Evolutionary conservation across 805 yeast species (phyloP).

Genomic region (Scheffersomyces spartinae): DNA sequence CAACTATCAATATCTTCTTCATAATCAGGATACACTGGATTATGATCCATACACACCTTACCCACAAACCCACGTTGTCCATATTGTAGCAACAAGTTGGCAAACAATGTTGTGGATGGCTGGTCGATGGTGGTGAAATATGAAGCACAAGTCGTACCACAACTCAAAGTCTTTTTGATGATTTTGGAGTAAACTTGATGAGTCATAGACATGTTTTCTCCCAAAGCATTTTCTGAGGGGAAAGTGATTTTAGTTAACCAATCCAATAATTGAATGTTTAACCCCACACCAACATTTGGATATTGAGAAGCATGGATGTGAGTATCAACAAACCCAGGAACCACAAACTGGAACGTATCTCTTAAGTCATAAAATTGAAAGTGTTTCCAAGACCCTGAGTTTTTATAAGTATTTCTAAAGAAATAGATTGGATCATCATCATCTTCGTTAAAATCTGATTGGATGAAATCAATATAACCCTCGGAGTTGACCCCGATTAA

Average conservation of each 20-base stretch:
- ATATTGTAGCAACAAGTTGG: slow-evolving; percentile 47
- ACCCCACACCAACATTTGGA: slow-evolving; percentile 76
- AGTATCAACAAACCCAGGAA: slow-evolving; percentile 77
- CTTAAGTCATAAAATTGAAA: slow-evolving; percentile 15
- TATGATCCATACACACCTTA: slow-evolving; percentile 85
- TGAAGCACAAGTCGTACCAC: slow-evolving; percentile 89
- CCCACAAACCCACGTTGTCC: slow-evolving; percentile 92
- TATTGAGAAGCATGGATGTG: slow-evolving; percentile 82
- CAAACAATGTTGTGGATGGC: slow-evolving; percentile 63
- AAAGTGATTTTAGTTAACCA: slow-evolving; percentile 87
- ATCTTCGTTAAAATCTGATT: slow-evolving; percentile 7
- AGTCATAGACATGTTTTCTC: slow-evolving; percentile 40
- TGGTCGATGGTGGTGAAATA: slow-evolving; percentile 86
- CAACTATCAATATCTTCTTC: slow-evolving; percentile 52
- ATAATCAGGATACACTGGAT: slow-evolving; percentile 52
- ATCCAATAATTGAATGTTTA: slow-evolving; percentile 72
- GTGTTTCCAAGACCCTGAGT: neutral
- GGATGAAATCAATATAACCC: slow-evolving; percentile 42
- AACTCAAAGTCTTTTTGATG: slow-evolving; percentile 52
- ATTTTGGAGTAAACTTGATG: slow-evolving; percentile 51
- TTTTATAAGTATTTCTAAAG: slow-evolving; percentile 7
- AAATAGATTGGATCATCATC: slow-evolving; percentile 7
- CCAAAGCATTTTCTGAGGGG: slow-evolving; percentile 68
- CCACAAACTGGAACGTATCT: slow-evolving; percentile 43
- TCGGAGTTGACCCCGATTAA: slow-evolving; percentile 49